Conservation (phyloP, 2,329 filamentous ascomycete genomes). For the Alternaria atra region DNA sequence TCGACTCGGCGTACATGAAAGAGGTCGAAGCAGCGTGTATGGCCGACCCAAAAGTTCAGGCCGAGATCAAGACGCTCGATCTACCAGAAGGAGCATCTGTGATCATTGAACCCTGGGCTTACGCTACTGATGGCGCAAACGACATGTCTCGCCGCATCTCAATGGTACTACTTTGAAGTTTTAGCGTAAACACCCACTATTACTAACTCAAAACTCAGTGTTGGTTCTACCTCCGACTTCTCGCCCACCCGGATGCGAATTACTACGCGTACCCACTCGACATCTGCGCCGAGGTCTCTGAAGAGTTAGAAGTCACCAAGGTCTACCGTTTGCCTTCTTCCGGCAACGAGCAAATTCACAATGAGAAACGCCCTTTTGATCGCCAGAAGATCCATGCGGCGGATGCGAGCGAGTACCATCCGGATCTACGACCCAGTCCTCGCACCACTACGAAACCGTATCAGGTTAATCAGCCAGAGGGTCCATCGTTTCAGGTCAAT, state of each 20-base stretch:
- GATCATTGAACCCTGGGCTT: slow-evolving; percentile 65
- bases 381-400: slow-evolving; percentile 52
- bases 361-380: slow-evolving; percentile 51
- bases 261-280: slow-evolving; percentile 67
- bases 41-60: slow-evolving; percentile 54
- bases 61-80: slow-evolving; percentile 49
- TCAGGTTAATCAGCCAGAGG: slow-evolving; percentile 36
- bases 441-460: slow-evolving; percentile 31
- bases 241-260: slow-evolving; percentile 60
- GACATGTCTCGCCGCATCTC: slow-evolving; percentile 60
- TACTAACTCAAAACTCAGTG: slow-evolving; percentile 33
- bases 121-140: slow-evolving; percentile 63
- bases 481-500: slow-evolving; percentile 31
- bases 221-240: slow-evolving; percentile 51
- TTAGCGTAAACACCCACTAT: background rate
- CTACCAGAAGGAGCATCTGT: slow-evolving; percentile 58
- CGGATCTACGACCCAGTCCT: slow-evolving; percentile 20
- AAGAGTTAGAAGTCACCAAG: slow-evolving; percentile 60
- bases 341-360: slow-evolving; percentile 52
- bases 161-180: slow-evolving; percentile 54
- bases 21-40: slow-evolving; percentile 60
- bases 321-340: slow-evolving; percentile 60
- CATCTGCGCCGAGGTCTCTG: slow-evolving; percentile 62
- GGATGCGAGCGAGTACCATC: slow-evolving; percentile 34
- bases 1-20: slow-evolving; percentile 61